Conservation (phyloP, 495 filamentous ascomycete species). For the Annulohypoxylon nitens region DNA sequence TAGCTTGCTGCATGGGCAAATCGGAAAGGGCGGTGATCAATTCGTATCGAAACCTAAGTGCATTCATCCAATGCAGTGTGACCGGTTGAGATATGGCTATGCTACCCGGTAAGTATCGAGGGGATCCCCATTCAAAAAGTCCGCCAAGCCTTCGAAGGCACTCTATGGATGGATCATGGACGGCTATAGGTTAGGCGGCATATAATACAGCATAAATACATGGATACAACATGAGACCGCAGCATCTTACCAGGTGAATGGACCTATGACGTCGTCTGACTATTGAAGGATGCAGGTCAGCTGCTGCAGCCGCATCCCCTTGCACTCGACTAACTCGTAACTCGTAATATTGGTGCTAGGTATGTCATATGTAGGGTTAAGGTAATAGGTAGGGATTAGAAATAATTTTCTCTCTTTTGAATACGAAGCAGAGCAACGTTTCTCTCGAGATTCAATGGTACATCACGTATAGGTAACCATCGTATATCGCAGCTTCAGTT, state of each 20-base stretch:
- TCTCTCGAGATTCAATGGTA: background rate
- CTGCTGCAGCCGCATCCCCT: constrained; percentile 39
- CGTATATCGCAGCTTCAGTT: constrained; percentile 2
- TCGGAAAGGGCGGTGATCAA: constrained; percentile 36
- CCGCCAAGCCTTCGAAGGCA: constrained; percentile 17
- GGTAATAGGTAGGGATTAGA: background rate
- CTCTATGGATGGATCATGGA: background rate
- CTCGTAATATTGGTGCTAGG: constrained; percentile 12
- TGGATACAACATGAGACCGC: constrained; percentile 9
- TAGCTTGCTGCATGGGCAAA: constrained; percentile 8
- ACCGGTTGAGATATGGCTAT: constrained; percentile 28
- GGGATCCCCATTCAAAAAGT: constrained; percentile 1
- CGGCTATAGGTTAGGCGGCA: background rate
- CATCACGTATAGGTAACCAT: background rate
- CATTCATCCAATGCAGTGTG: constrained; percentile 39
- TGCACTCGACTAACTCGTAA: constrained; percentile 16
- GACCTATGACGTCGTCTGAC: constrained; percentile 41
- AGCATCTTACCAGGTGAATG: constrained; percentile 30
- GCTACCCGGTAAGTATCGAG: background rate
- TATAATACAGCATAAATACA: constrained; percentile 9
- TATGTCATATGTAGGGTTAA: background rate
- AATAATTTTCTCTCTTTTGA: background rate
- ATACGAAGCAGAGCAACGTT: constrained; percentile 8
- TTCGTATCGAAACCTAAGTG: constrained; percentile 25
- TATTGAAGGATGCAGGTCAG: constrained; percentile 28